Base-by-base conservation (phyloP, 2,329 filamentous ascomycete species). In the Xylaria sp. region DNA sequence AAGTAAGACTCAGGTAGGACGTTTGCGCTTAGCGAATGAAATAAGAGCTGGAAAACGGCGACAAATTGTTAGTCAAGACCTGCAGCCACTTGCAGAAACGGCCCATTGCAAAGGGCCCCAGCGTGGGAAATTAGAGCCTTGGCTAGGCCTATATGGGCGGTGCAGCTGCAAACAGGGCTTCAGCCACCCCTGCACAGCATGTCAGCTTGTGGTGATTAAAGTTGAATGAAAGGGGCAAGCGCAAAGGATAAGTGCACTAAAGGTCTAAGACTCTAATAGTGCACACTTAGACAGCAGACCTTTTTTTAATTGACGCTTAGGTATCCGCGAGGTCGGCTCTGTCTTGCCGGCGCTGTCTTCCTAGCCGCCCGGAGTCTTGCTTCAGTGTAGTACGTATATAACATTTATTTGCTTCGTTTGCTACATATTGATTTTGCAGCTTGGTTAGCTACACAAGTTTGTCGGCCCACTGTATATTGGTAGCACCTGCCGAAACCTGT, bases 111-210 rank as follows among this genome's bases (percentile, higher is more conserved):
- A 44, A 51, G 39, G 10, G n/a, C 25, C 20, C 63, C 37, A 4
- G 13, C 44, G 50, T 48, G 67, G 66, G 67, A 70, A 70, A 70
- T 70, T 70, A 66, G 56, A 59, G 54, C 67, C 54, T 63, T 60
- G 50, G 15, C 13, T 18, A n/a, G 41, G 4, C 41, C 41, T 18
- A n/a, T 46, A 59, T 52, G 44, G 34, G 58, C 54, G 63, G 63
- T 54, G 62, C 62, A 69, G 66, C 62, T 57, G 54, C 44, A 59
- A 55, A 54, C 63, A 63, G 61, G 63, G 57, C 52, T 60, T 25
- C n/a, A 20, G 51, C 20, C 7, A 68, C 41, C 66, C 66, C 18
- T 56, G 66, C 10, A 54, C 18, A 48, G 12, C 28, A 50, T 52
- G 66, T 62, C 66, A 69, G 62, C 62, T 54, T 46, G 41, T 13